These are phyloP conservation scores for Solanum acaule DNA, from an alignment of 257 asterid species.

Conservation along the genomic window DNA sequence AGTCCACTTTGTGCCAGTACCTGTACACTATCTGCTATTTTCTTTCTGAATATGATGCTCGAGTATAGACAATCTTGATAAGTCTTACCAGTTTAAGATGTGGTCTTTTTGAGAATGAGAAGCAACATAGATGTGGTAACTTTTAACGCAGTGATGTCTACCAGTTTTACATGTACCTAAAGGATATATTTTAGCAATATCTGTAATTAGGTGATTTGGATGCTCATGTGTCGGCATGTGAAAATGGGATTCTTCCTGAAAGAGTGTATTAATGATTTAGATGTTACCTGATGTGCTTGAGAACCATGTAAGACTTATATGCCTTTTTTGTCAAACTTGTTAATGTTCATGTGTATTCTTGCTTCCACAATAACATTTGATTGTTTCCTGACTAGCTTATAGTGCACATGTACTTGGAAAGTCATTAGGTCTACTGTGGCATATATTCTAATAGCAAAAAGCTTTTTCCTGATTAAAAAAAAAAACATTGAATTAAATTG, in stretches of 20 bases:
- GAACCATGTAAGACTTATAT: not conserved
- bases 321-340: not conserved
- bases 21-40: not conserved
- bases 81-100: not conserved
- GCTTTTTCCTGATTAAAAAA: not conserved
- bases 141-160: not conserved
- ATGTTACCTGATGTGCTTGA: not conserved
- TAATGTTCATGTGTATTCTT: not conserved
- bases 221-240: not conserved
- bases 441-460: not conserved
- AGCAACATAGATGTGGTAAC: not conserved
- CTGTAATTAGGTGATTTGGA: not conserved
- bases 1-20: not conserved
- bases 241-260: not conserved
- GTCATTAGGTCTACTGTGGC: not conserved
- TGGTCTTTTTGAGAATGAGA: not conserved
- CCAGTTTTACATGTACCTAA: not conserved
- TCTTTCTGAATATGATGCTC: not conserved
- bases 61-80: not conserved
- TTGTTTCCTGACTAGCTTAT: not conserved
- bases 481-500: not conserved
- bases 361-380: not conserved
- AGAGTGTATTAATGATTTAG: not conserved
- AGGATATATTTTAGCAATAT: not conserved
- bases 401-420: not conserved